Conservation (phyloP, 2,329 filamentous ascomycete genomes). For the Phyllosticta capitalensis region DNA sequence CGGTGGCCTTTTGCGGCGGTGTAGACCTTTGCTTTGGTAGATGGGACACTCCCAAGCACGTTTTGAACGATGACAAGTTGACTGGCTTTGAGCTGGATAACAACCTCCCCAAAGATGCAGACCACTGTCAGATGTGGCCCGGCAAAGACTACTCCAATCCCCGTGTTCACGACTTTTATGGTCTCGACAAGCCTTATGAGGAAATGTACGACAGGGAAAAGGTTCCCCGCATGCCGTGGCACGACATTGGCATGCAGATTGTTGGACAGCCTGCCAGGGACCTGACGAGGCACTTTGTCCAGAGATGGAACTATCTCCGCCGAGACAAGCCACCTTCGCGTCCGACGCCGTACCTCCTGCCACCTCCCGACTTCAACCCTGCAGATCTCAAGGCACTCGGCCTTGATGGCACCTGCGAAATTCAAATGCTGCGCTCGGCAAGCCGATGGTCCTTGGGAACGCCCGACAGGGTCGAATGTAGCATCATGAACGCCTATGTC, state of each 20-base stretch:
- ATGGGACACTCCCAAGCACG: constrained; percentile 94
- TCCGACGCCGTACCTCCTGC: constrained; percentile 85
- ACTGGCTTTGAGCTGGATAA: constrained; percentile 76
- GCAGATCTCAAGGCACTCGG: constrained; percentile 81
- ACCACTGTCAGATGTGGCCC: constrained; percentile 92
- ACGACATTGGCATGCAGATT: constrained; percentile 96
- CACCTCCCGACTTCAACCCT: constrained; percentile 81
- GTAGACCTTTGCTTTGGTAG: constrained; percentile 95
- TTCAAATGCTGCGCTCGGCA: constrained; percentile 88
- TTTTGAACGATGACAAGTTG: constrained; percentile 81
- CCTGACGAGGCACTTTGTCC: constrained; percentile 89
- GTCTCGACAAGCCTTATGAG: constrained; percentile 86
- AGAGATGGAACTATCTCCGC: constrained; percentile 95
- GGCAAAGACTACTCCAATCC: constrained; percentile 99
- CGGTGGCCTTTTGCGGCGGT: constrained; percentile 88
- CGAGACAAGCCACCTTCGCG: constrained; percentile 87
- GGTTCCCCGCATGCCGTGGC: constrained; percentile 94
- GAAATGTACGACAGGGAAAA: constrained; percentile 95
- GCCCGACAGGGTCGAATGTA: constrained; percentile 73
- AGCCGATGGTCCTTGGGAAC: constrained; percentile 87
- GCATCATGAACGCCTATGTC: constrained; percentile 91
- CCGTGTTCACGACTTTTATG: constrained; percentile 88
- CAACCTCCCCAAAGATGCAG: constrained; percentile 67
- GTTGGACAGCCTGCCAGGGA: constrained; percentile 93
- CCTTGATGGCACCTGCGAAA: constrained; percentile 86